A percentile compares a stretch with the other conserved stretches of the same genome.
phyloP scores from a whole-genome alignment of 108 stramenopile species.

The Cyclotella kingstonii region DNA sequence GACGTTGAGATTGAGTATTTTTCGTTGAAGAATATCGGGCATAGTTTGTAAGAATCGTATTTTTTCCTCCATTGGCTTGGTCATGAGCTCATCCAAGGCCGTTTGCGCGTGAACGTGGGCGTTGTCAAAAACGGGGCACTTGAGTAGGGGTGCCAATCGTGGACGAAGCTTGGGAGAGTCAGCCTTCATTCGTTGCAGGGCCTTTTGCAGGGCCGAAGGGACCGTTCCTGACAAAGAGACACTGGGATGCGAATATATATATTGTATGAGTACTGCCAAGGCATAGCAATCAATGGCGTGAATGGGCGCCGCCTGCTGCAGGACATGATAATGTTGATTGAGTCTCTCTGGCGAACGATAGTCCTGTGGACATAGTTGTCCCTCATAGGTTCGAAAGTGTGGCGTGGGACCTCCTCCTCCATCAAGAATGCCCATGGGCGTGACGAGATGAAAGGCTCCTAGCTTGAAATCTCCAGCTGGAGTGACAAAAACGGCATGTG shows the following conservation, averaged over 20 bases:
- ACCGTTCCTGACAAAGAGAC: conserved; percentile 44
- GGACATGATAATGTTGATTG: conserved; percentile 55
- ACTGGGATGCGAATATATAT: conserved; percentile 62
- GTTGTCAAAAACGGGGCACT: conserved; percentile 83
- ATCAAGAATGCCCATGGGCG: conserved; percentile 53
- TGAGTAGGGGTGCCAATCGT: conserved; percentile 66
- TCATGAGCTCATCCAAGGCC: conserved; percentile 62
- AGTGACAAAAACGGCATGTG: conserved; percentile 74
- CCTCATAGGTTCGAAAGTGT: conserved; percentile 70
- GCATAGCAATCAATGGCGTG: conserved; percentile 79
- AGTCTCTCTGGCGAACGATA: conserved; percentile 83
- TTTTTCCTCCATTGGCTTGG: conserved; percentile 79
- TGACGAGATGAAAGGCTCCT: conserved; percentile 69
- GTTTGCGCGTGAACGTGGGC: conserved; percentile 64
- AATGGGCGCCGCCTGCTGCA: conserved; percentile 50
- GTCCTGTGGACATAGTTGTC: conserved; percentile 47
- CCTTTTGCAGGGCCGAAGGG: conserved; percentile 73
- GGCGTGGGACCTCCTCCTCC: conserved; percentile 58
- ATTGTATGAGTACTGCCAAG: conserved; percentile 70
- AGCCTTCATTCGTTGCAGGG: conserved; percentile 65
- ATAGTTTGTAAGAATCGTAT: conserved; percentile 74
- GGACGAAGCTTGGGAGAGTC: conserved; percentile 68
- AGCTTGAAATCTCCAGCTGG: conserved; percentile 84
- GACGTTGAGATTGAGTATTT: conserved; percentile 48
- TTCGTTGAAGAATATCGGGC: conserved; percentile 48